Evolutionary conservation across 345 rosid species (phyloP).

Genomic region (Laguncularia racemosa): DNA sequence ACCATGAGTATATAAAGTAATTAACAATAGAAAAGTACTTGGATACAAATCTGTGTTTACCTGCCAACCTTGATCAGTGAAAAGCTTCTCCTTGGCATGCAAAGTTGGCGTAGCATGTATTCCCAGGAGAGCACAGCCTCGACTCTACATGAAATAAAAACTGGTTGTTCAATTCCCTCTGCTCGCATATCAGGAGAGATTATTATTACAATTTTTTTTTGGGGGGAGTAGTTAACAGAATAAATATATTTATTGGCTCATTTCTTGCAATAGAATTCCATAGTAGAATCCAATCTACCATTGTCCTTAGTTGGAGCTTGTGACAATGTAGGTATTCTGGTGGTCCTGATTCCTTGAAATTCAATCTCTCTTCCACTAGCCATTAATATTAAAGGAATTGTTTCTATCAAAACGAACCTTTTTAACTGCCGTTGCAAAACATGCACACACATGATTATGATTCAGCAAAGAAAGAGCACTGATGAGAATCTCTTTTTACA

Average conservation of each 20-base stretch:
- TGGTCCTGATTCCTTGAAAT: too few relatives aligned
- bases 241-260: background rate
- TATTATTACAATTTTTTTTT: too few relatives aligned
- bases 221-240: too few relatives aligned
- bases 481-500: background rate
- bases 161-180: background rate
- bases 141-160: constrained; percentile 51
- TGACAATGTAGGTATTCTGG: too few relatives aligned
- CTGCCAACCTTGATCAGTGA: constrained; percentile 94
- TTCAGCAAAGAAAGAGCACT: background rate
- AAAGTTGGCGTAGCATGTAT: constrained; percentile 81
- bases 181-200: background rate
- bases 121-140: constrained; percentile 89
- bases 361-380: too few relatives aligned
- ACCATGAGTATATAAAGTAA: too few relatives aligned
- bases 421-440: too few relatives aligned
- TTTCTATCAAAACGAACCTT: too few relatives aligned
- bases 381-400: too few relatives aligned
- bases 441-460: background rate
- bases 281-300: background rate
- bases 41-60: constrained; percentile 21
- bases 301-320: too few relatives aligned
- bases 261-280: background rate
- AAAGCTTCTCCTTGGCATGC: constrained; percentile 72
- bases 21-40: background rate